phyloP scores from a whole-genome alignment of 176 grass and related monocot genomes.

The Ananas comosus region DNA sequence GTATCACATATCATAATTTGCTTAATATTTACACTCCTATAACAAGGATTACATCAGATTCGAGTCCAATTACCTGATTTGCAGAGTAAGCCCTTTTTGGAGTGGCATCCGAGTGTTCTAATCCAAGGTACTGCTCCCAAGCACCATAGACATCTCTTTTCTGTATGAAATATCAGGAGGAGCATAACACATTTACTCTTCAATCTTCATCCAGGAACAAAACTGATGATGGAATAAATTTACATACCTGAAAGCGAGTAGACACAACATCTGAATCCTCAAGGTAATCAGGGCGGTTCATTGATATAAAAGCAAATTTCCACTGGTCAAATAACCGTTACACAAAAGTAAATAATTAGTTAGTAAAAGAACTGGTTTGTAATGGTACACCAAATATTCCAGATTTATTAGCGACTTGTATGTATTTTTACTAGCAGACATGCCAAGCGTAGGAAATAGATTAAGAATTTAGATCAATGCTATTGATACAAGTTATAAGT shows the following conservation, averaged over 20 bases:
- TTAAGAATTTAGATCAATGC: too few relatives aligned
- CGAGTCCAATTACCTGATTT: conserved; percentile 47
- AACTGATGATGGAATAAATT: conserved; percentile 15
- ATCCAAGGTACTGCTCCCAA: conserved; percentile 96
- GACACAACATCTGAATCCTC: conserved; percentile 73
- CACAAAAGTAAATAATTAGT: not conserved
- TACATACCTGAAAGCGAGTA: conserved; percentile 58
- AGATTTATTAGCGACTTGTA: too few relatives aligned
- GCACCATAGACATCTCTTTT: conserved; percentile 92
- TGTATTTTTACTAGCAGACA: too few relatives aligned
- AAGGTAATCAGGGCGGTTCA: conserved; percentile 80
- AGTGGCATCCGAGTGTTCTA: conserved; percentile 80
- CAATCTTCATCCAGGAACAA: conserved; percentile 6
- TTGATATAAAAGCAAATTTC: conserved; percentile 86
- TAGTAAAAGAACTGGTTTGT: not conserved
- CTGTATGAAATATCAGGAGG: conserved; percentile 30
- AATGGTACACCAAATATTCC: not conserved
- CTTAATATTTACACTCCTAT: not conserved
- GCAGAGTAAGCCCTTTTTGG: conserved; percentile 65
- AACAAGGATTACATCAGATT: conserved; percentile 1
- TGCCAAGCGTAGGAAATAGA: too few relatives aligned
- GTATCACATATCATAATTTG: not conserved
- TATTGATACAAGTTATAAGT: too few relatives aligned
- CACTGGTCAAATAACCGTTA: conserved; percentile 43
- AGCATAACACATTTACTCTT: conserved; percentile 21